Evolutionary conservation across 768 basidiomycete genomes (phyloP).

Genomic region (Pleurotus sapidus): DNA sequence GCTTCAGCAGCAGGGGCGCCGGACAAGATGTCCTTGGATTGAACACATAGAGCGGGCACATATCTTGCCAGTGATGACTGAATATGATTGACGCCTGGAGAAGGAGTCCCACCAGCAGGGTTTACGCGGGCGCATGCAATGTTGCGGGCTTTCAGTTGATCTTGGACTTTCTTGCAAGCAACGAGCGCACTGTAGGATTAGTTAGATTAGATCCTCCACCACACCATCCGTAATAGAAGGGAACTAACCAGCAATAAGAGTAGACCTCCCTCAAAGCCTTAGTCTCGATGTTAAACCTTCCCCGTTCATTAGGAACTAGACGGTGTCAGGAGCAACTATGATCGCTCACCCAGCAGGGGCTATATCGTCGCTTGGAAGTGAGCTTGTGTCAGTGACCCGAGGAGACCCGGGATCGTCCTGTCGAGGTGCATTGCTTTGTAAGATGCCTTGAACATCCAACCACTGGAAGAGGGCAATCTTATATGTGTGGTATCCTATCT

Average conservation of each 20-base stretch:
- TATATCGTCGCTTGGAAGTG: not conserved
- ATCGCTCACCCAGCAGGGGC: conserved; percentile 1
- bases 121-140: conserved; percentile 79
- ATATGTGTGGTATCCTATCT: conserved; percentile 3
- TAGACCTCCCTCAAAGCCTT: conserved; percentile 76
- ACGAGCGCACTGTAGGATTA: conserved; percentile 69
- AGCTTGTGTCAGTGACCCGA: not conserved
- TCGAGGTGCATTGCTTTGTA: not conserved
- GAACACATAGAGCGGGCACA: conserved; percentile 81
- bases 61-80: conserved; percentile 75
- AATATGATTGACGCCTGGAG: conserved; percentile 48
- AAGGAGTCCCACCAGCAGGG: conserved; percentile 41
- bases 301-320: not conserved
- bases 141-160: conserved; percentile 77
- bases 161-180: conserved; percentile 85
- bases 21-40: conserved; percentile 76
- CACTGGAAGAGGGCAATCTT: conserved; percentile 18
- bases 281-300: conserved; percentile 67
- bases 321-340: not conserved
- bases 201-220: not conserved
- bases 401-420: not conserved
- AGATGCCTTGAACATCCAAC: conserved; percentile 41
- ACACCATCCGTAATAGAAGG: not conserved
- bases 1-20: conserved; percentile 87
- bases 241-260: conserved; percentile 77